Evolutionary conservation across 768 basidiomycete genomes (phyloP).

Genomic region (Pulveroboletus sp.): DNA sequence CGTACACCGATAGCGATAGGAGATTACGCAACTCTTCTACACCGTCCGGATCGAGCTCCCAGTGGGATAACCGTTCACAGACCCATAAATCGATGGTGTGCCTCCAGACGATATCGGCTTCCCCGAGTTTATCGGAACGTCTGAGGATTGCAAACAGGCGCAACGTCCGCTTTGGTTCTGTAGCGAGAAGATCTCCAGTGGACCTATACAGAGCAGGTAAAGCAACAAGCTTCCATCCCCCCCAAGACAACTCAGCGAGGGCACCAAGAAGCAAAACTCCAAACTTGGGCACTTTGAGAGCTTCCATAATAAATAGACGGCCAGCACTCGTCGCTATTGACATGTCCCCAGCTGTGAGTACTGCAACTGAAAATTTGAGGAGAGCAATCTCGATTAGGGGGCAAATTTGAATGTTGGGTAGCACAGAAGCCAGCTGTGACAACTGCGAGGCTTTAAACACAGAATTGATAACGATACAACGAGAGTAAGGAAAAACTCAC

Average conservation of each 20-base stretch:
- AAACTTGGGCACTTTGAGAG: slow-evolving; percentile 33
- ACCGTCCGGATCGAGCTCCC: slow-evolving; percentile 36
- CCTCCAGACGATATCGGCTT: slow-evolving; percentile 58
- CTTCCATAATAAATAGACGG: slow-evolving; percentile 40
- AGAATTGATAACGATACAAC: neutral
- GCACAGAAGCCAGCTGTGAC: slow-evolving; percentile 30
- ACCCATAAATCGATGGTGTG: slow-evolving; percentile 49
- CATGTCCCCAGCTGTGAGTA: slow-evolving; percentile 41
- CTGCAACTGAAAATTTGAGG: slow-evolving; percentile 31
- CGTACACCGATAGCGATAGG: slow-evolving; percentile 47
- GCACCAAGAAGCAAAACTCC: slow-evolving; percentile 53
- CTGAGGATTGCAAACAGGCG: slow-evolving; percentile 48
- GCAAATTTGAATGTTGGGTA: slow-evolving; percentile 25
- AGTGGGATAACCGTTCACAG: slow-evolving; percentile 37
- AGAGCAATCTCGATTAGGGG: slow-evolving; percentile 28
- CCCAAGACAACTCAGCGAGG: slow-evolving; percentile 64
- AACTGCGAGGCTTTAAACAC: slow-evolving; percentile 33
- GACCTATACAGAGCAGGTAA: slow-evolving; percentile 54
- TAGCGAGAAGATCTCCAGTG: slow-evolving; percentile 42
- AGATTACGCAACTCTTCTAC: slow-evolving; percentile 53
- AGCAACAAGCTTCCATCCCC: slow-evolving; percentile 71
- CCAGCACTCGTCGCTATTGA: slow-evolving; percentile 35
- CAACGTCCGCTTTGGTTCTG: slow-evolving; percentile 39
- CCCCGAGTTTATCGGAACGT: slow-evolving; percentile 45
- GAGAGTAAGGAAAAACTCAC: slow-evolving; percentile 36